A percentile compares a stretch with the other conserved stretches of the same genome.
phyloP scores from a whole-genome alignment of 202 grass and related monocot genomes.

The Saccharum hybrid region DNA sequence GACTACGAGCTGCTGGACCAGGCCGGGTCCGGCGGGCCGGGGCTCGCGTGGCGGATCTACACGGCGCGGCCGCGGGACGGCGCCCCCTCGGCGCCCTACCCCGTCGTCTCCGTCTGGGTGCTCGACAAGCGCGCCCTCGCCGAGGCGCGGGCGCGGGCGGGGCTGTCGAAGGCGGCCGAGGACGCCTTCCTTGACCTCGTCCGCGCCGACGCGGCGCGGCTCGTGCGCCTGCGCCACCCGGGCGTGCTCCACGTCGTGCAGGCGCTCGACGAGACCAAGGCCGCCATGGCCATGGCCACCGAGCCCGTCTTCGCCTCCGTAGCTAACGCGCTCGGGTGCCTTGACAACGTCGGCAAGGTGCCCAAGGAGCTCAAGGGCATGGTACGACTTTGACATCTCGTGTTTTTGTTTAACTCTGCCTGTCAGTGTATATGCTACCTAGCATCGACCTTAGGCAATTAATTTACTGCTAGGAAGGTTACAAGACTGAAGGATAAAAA shows the following conservation, averaged over 20 bases:
- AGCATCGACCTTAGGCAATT: slow-evolving; percentile 23
- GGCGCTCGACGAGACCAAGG: slow-evolving; percentile 98
- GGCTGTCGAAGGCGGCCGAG: slow-evolving; percentile 82
- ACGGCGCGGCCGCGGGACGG: slow-evolving; percentile 70
- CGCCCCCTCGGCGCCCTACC: slow-evolving; percentile 82
- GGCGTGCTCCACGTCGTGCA: slow-evolving; percentile 97
- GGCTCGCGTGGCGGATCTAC: slow-evolving; percentile 91
- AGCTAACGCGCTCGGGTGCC: slow-evolving; percentile 75
- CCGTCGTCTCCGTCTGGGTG: slow-evolving; percentile 93
- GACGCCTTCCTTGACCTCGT: slow-evolving; percentile 88
- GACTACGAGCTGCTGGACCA: slow-evolving; percentile 97
- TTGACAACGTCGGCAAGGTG: slow-evolving; percentile 78
- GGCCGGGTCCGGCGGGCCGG: slow-evolving; percentile 79
- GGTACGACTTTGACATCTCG: slow-evolving; percentile 45
- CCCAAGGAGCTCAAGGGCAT: slow-evolving; percentile 99
- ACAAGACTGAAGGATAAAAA: not conserved
- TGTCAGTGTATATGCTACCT: not conserved
- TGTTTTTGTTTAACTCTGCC: slow-evolving; percentile 1
- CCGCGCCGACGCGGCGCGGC: slow-evolving; percentile 85
- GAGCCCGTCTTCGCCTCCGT: slow-evolving; percentile 91
- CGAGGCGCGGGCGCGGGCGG: slow-evolving; percentile 70
- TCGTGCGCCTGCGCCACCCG: slow-evolving; percentile 91
- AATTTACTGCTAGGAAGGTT: slow-evolving; percentile 6
- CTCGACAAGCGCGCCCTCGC: slow-evolving; percentile 91
- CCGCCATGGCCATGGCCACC: slow-evolving; percentile 96